Evolutionary conservation across 139 green algal genomes (phyloP).

Genomic region (Chlamydomonas applanata): DNA sequence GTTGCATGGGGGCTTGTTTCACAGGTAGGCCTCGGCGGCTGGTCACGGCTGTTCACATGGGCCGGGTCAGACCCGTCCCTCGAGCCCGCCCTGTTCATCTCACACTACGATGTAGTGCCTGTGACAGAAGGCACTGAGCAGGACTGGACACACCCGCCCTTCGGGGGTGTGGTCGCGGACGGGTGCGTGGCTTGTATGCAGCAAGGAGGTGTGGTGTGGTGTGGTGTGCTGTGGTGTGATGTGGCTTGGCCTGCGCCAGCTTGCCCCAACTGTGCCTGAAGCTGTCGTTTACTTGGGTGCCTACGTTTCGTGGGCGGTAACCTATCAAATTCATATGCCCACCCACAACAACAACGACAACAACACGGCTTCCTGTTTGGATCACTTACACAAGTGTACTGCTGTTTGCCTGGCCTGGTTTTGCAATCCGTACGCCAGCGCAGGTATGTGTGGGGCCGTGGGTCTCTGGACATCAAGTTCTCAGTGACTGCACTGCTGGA

Average conservation of each 20-base stretch:
- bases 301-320: not conserved
- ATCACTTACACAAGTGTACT: too few relatives aligned
- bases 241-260: not conserved
- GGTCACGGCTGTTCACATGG: conserved; percentile 68
- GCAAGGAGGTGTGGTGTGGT: not conserved
- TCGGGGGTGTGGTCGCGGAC: conserved; percentile 49
- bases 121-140: conserved; percentile 20
- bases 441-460: conserved; percentile 72
- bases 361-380: too few relatives aligned
- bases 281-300: not conserved
- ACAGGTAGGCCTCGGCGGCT: conserved; percentile 17
- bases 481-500: conserved; percentile 61
- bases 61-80: conserved; percentile 43
- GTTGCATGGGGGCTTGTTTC: not conserved
- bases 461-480: conserved; percentile 71
- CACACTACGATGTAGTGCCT: conserved; percentile 79
- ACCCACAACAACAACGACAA: too few relatives aligned
- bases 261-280: not conserved
- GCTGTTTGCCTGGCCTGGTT: too few relatives aligned
- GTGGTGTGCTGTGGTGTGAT: not conserved
- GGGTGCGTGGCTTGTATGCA: conserved; percentile 45
- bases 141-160: conserved; percentile 65
- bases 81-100: conserved; percentile 4
- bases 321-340: not conserved
- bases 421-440: not conserved